Evolutionary conservation across 192 early-diverging fungal genomes (phyloP).

Genomic region (Coemansia sp.): DNA sequence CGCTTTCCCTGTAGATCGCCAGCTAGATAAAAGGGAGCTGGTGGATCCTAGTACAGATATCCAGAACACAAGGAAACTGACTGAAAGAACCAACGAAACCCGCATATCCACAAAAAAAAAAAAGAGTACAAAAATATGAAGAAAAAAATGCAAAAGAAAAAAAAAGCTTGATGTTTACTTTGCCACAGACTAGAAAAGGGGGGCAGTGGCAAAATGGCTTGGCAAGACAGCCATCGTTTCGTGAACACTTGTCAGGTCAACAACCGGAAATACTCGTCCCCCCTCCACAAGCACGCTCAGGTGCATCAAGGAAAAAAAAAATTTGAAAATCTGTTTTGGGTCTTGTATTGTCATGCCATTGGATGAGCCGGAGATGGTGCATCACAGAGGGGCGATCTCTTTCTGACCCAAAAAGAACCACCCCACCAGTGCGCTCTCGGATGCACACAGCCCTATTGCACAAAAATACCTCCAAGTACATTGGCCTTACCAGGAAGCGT

Average conservation of each 20-base stretch:
- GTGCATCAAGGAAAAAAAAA: not conserved
- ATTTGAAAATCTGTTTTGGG: not conserved
- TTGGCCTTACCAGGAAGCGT: no score
- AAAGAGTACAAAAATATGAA: slow-evolving; percentile 4
- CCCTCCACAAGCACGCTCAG: not conserved
- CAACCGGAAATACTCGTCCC: not conserved
- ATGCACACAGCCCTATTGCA: not conserved
- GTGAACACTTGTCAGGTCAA: no score
- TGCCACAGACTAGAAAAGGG: not conserved
- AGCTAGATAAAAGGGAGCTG: slow-evolving; percentile 14
- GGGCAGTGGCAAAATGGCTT: not conserved
- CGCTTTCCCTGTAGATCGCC: slow-evolving; percentile 19
- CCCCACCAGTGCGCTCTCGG: not conserved
- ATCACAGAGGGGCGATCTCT: not conserved
- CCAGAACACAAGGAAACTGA: slow-evolving; percentile 32
- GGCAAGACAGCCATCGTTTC: no score
- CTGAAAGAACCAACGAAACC: slow-evolving; percentile 14
- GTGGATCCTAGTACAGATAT: slow-evolving; percentile 32
- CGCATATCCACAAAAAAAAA: slow-evolving; percentile 20
- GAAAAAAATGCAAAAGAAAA: not conserved
- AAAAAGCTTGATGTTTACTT: not conserved
- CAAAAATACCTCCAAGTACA: not conserved
- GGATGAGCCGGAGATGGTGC: not conserved
- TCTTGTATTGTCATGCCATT: not conserved
- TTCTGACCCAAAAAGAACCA: not conserved